Evolutionary conservation across 441 rosid genomes (phyloP).

Genomic region (Pelargonium myrrhifolium): DNA sequence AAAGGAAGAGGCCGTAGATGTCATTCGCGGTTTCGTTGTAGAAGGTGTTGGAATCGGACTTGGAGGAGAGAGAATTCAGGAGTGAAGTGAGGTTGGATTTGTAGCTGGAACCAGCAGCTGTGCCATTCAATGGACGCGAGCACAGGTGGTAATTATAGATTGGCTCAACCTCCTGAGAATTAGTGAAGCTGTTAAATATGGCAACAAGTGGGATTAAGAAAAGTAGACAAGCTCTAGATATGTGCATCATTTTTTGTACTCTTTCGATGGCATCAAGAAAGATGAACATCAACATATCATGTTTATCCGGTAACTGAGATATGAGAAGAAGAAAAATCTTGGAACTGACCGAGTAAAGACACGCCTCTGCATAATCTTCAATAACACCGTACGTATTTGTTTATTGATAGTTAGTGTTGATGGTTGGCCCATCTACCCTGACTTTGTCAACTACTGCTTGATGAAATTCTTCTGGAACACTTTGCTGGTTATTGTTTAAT

Average conservation of each 20-base stretch:
- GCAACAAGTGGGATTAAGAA: not conserved
- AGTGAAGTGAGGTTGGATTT: slow-evolving; percentile 20
- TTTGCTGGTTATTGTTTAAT: too few relatives aligned
- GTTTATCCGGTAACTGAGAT: not conserved
- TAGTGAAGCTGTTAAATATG: not conserved
- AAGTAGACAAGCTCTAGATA: not conserved
- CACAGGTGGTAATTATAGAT: slow-evolving; percentile 19
- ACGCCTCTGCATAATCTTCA: not conserved
- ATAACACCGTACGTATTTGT: too few relatives aligned
- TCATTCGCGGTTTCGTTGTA: slow-evolving; percentile 23
- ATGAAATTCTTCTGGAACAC: too few relatives aligned
- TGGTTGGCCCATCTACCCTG: too few relatives aligned
- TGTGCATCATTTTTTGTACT: not conserved
- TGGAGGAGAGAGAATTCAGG: slow-evolving; percentile 32
- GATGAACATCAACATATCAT: not conserved
- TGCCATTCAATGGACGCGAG: not conserved
- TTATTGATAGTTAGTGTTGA: too few relatives aligned
- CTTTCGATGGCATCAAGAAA: not conserved
- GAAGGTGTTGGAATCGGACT: slow-evolving; percentile 19
- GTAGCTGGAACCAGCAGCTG: slow-evolving; percentile 9
- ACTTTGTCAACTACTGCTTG: too few relatives aligned
- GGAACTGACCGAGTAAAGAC: not conserved
- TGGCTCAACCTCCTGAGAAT: not conserved
- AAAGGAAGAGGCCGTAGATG: slow-evolving; percentile 19
- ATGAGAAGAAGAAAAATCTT: not conserved